Conservation (phyloP, 352 stramenopile genomes). For the Phytophthora pinifolia region DNA sequence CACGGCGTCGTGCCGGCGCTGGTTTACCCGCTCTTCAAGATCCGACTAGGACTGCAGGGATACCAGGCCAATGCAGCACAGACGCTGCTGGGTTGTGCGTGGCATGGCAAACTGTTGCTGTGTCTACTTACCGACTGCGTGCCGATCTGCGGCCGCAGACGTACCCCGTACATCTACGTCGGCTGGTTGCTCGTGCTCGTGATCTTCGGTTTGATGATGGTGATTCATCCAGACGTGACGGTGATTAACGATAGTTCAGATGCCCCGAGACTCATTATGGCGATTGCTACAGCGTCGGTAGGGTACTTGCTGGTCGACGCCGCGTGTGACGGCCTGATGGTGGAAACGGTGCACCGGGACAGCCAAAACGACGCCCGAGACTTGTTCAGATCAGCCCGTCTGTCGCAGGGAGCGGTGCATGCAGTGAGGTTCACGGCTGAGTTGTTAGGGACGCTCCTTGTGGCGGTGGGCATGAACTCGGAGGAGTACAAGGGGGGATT, state of each 20-base stretch:
- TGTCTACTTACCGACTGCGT: constrained; percentile 66
- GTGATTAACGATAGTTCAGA: constrained; percentile 7
- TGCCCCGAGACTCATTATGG: constrained; percentile 54
- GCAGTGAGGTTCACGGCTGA: constrained; percentile 55
- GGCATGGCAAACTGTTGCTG: constrained; percentile 69
- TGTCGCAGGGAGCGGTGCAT: constrained; percentile 58
- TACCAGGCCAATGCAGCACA: constrained; percentile 66
- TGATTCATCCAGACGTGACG: constrained; percentile 26
- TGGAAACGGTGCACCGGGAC: constrained; percentile 72
- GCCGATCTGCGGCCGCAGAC: constrained; percentile 52
- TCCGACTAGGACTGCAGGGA: constrained; percentile 61
- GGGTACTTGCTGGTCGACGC: constrained; percentile 56
- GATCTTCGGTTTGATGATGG: constrained; percentile 37
- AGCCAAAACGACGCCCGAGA: constrained; percentile 24
- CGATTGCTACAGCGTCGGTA: constrained; percentile 53
- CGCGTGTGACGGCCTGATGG: constrained; percentile 75
- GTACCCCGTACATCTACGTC: constrained; percentile 71
- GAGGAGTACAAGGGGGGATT: constrained; percentile 55
- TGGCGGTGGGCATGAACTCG: constrained; percentile 65
- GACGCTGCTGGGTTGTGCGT: constrained; percentile 61
- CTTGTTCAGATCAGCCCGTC: constrained; percentile 17
- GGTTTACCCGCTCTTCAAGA: constrained; percentile 76
- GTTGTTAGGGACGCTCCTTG: constrained; percentile 50
- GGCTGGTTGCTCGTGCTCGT: constrained; percentile 49
- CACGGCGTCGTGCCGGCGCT: constrained; percentile 66